phyloP scores from a whole-genome alignment of 164 flowering plant genomes.

The Pachysandra terminalis region DNA sequence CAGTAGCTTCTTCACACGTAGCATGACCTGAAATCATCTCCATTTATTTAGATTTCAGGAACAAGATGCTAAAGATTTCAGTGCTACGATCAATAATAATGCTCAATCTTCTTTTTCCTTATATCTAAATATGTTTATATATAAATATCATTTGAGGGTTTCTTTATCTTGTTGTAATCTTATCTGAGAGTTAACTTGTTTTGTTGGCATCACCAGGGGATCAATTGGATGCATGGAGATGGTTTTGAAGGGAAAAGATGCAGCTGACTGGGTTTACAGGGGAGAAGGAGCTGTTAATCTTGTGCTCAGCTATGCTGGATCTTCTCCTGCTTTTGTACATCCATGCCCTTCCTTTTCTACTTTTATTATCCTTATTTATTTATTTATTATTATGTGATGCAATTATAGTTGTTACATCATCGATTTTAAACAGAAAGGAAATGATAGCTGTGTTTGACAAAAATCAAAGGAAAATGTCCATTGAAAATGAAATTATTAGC shows the following conservation, averaged over 20 bases:
- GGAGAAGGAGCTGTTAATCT: constrained; percentile 93
- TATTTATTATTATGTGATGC: too few relatives aligned
- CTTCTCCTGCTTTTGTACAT: constrained; percentile 62
- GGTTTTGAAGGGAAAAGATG: constrained; percentile 54
- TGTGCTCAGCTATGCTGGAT: constrained; percentile 73
- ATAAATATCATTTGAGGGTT: too few relatives aligned
- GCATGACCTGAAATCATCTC: not conserved
- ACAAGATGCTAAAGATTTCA: not conserved
- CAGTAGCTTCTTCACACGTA: too few relatives aligned
- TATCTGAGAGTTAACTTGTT: not conserved
- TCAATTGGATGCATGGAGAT: constrained; percentile 31
- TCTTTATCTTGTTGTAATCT: not conserved
- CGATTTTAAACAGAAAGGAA: too few relatives aligned
- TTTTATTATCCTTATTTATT: too few relatives aligned
- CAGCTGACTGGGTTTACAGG: constrained; percentile 75
- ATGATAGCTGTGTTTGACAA: too few relatives aligned
- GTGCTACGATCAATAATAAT: not conserved
- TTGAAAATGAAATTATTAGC: too few relatives aligned
- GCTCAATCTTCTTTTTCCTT: not conserved
- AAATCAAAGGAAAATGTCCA: too few relatives aligned
- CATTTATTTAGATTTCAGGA: not conserved
- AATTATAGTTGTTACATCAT: too few relatives aligned
- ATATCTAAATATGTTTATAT: too few relatives aligned
- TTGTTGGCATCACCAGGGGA: not conserved
- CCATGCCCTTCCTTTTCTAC: not conserved